Conservation (phyloP, 306 rosid genomes). For the Begonia loranthoides region DNA sequence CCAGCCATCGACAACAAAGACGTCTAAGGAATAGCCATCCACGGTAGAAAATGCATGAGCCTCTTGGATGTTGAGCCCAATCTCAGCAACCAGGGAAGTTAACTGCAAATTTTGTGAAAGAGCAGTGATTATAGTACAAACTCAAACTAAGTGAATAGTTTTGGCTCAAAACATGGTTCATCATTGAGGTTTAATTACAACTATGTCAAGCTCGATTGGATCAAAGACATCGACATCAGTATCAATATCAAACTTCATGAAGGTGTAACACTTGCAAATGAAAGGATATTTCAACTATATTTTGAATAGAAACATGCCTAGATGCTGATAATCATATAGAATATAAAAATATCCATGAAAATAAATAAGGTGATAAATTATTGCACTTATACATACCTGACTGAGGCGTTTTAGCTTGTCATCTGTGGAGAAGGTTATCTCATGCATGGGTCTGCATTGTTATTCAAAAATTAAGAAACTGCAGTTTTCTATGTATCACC, state of each 20-base stretch:
- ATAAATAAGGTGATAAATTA: no score
- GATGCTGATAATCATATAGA: no score
- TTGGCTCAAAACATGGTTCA: no score
- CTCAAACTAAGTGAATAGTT: no score
- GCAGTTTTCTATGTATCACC: background rate
- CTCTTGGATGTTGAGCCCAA: conserved; percentile 95
- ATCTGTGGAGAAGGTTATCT: conserved; percentile 85
- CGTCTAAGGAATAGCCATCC: conserved; percentile 96
- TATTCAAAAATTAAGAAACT: conserved; percentile 17
- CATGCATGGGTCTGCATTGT: conserved; percentile 92
- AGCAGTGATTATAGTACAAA: background rate
- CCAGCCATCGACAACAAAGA: conserved; percentile 99
- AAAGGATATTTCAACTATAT: background rate
- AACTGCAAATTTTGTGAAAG: conserved; percentile 25
- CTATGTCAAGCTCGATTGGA: background rate
- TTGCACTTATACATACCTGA: conserved; percentile 43
- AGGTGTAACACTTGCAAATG: background rate
- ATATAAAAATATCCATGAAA: no score
- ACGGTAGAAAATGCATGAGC: conserved; percentile 95
- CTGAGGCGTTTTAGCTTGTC: conserved; percentile 97
- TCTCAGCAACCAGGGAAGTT: conserved; percentile 91
- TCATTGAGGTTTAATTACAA: background rate
- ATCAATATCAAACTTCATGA: background rate
- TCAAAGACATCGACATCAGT: background rate
- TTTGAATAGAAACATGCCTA: background rate